Base-by-base conservation (phyloP, 2,329 filamentous ascomycete species). In the Cephalotrichum gorgonifer region DNA sequence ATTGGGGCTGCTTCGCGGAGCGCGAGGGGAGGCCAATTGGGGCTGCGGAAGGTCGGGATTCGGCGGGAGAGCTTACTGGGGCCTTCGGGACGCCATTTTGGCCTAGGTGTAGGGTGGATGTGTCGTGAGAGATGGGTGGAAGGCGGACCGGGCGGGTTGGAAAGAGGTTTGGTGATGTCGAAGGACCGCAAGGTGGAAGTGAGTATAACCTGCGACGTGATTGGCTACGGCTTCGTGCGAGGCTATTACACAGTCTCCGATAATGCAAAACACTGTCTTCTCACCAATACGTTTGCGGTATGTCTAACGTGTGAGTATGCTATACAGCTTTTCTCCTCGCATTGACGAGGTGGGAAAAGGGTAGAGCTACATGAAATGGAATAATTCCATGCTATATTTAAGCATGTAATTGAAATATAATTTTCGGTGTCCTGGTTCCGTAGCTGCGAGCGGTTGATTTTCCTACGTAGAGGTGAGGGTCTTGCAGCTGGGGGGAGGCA, bases 1-100 rank as follows among this genome's bases (percentile, higher is more conserved):
- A 26, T 48, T 27, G 28, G 38, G 25, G 25, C 15, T 3, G 5
- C 8, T 23, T 25, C 53, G 49, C 42, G 8, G 30, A 47, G 28
- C 30, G 8, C 12, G 12, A 15, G 12, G 6, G 5, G 12, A 17
- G 8, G 31, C 51, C 52, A 54, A 56, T 59, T 54, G 33, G 41
- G 4, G 28, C 35, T 17, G 6, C 15, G 23, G 38, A 6, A 14
- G 31, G 41, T 25, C 14, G 15, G 5, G 23, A 47, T 27, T 6
- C 1, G 25, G 41, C 43, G 11, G 31, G 25, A 30, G 28, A 41
- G 68, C 68, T 49, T 66, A 71, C 68, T 68, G 61, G 53, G 68
- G 52, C 59, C 65, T 61, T 67, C 68, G 67, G 54, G 62, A 58
- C 56, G 68, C 59, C 68, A 71, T 71, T 53, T 50, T 68, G 54